These are phyloP conservation scores for Ogataea wickerhamii DNA, from an alignment of 805 yeast genomes.

Conservation along the genomic window DNA sequence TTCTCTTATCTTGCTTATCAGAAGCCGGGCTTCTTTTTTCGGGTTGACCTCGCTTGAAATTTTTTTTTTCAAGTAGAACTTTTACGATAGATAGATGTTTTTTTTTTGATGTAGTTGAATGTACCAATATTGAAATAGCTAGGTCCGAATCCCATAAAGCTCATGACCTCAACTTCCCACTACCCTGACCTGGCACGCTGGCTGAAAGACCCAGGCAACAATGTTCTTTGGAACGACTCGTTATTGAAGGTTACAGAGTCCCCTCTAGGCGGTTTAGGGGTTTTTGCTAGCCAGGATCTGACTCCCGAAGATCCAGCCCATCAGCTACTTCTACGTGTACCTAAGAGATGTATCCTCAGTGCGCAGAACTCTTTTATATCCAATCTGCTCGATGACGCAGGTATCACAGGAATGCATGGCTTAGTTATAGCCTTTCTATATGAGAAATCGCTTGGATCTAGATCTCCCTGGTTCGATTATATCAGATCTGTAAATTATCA, in stretches of 20 bases:
- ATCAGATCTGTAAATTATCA: conserved; percentile 48
- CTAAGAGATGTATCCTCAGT: conserved; percentile 58
- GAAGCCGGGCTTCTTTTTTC: too few species aligned
- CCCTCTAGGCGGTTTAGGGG: conserved; percentile 65
- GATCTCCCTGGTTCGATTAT: conserved; percentile 80
- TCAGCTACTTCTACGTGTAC: conserved; percentile 50
- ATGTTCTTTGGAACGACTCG: conserved; percentile 52
- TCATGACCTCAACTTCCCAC: conserved; percentile 33
- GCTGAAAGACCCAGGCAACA: conserved; percentile 44
- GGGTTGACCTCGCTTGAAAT: too few species aligned
- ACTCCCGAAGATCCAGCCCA: conserved; percentile 8
- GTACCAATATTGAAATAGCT: too few species aligned
- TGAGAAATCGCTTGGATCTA: conserved; percentile 54
- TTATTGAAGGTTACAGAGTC: conserved; percentile 45
- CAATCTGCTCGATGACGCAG: conserved; percentile 60
- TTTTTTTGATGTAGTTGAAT: too few species aligned
- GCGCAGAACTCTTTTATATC: conserved; percentile 59
- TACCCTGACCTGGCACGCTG: conserved; percentile 40
- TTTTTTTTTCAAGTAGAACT: too few species aligned
- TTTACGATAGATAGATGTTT: too few species aligned
- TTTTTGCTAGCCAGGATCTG: conserved; percentile 43
- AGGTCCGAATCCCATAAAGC: too few species aligned
- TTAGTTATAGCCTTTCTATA: conserved; percentile 68
- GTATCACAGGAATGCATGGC: conserved; percentile 60
- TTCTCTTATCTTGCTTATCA: too few species aligned